Evolutionary conservation across 176 grass and related monocot genomes (phyloP).

Genomic region (Guadua angustifolia): DNA sequence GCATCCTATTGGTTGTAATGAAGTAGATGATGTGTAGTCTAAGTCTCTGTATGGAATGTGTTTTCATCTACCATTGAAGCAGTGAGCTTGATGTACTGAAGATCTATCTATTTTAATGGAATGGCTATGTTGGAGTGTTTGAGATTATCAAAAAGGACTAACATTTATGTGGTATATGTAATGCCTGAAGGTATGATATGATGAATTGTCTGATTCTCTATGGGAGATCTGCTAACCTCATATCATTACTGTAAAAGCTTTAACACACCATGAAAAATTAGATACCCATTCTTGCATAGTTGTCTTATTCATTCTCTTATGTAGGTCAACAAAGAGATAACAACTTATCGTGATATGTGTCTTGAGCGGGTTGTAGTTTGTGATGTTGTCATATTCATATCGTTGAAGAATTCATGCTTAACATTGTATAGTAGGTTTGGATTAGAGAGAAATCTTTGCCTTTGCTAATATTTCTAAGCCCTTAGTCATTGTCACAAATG

Average conservation of each 20-base stretch:
- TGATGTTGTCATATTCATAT: background rate
- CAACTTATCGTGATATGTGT: background rate
- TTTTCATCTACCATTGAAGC: no score
- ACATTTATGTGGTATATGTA: background rate
- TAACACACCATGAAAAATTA: background rate
- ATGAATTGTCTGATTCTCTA: background rate
- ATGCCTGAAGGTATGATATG: background rate
- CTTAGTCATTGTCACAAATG: background rate
- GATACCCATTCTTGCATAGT: background rate
- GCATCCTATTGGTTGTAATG: no score
- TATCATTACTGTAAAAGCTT: background rate
- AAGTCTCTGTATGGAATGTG: no score
- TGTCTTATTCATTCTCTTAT: background rate
- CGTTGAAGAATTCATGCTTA: background rate
- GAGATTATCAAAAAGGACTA: constrained; percentile 5
- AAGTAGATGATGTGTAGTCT: no score
- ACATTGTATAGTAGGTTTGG: background rate
- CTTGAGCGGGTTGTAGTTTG: background rate
- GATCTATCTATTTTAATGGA: no score
- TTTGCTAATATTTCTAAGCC: constrained; percentile 10
- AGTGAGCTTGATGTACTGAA: no score
- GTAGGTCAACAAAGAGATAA: background rate
- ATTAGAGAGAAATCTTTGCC: background rate
- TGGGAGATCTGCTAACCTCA: background rate
- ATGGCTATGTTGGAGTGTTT: no score